phyloP scores from a whole-genome alignment of 2,329 filamentous ascomycete genomes.

The Grosmannia penicillata region DNA sequence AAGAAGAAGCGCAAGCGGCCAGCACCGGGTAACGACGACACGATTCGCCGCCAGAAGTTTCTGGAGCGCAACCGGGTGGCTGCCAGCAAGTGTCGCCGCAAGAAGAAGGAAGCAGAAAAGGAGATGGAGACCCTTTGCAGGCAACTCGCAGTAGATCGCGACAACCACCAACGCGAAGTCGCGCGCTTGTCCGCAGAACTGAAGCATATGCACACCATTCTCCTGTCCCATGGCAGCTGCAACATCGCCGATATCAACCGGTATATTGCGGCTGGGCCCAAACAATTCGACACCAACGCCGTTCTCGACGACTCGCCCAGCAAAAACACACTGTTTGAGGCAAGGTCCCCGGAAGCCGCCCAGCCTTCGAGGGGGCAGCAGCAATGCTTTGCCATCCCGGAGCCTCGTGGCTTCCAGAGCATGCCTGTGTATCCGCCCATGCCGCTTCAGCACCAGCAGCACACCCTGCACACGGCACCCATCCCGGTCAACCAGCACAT shows the following conservation, averaged over 20 bases:
- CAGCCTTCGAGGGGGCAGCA: too few relatives aligned
- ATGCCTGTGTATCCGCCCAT: too few relatives aligned
- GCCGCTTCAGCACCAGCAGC: too few relatives aligned
- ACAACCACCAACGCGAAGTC: constrained; percentile 24
- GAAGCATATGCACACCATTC: constrained; percentile 6
- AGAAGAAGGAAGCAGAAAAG: constrained; percentile 36
- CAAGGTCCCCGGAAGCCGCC: too few relatives aligned
- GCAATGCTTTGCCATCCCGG: too few relatives aligned
- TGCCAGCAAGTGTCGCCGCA: constrained; percentile 59
- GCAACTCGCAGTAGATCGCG: constrained; percentile 26
- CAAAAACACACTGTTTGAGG: too few relatives aligned
- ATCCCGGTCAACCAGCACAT: too few relatives aligned
- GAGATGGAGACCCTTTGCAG: constrained; percentile 31
- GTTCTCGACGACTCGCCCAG: background rate
- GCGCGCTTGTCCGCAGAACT: too few relatives aligned
- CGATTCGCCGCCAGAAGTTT: constrained; percentile 37
- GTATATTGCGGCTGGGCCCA: constrained; percentile 23
- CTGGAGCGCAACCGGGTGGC: constrained; percentile 59
- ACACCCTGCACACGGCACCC: too few relatives aligned
- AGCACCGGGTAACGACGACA: constrained; percentile 13
- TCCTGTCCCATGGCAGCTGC: constrained; percentile 33
- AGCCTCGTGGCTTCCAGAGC: too few relatives aligned
- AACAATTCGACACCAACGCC: background rate
- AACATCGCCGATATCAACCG: constrained; percentile 36
- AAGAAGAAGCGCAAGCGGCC: constrained; percentile 1